These are phyloP conservation scores for Echinosophora koreensis DNA, from an alignment of 306 rosid species.

Conservation along the genomic window DNA sequence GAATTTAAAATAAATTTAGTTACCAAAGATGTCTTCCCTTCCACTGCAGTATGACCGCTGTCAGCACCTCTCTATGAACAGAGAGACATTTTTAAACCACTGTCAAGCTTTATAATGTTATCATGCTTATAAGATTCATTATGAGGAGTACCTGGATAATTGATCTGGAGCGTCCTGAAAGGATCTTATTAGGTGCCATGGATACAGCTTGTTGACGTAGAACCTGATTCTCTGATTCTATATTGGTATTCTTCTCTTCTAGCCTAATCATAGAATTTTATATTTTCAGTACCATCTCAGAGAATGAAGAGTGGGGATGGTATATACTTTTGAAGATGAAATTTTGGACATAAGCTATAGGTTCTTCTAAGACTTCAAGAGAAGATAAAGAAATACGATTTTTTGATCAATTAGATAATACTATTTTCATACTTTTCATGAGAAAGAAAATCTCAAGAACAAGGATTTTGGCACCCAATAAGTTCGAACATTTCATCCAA, in stretches of 20 bases:
- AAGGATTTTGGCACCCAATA: slow-evolving; percentile 22
- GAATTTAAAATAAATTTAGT: slow-evolving; percentile 45
- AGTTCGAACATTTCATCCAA: slow-evolving; percentile 35
- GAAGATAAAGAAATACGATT: slow-evolving; percentile 29
- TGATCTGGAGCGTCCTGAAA: slow-evolving; percentile 81
- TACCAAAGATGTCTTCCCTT: slow-evolving; percentile 71
- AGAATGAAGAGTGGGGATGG: slow-evolving; percentile 32
- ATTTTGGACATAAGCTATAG: slow-evolving; percentile 30
- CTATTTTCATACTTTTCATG: slow-evolving; percentile 18
- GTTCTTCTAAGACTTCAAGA: slow-evolving; percentile 8
- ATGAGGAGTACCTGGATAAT: slow-evolving; percentile 67
- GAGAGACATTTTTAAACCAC: slow-evolving; percentile 42
- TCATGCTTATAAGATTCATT: slow-evolving; percentile 29
- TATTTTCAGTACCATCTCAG: slow-evolving; percentile 46
- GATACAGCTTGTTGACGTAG: slow-evolving; percentile 86
- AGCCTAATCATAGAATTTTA: slow-evolving; percentile 60
- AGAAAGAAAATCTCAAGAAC: slow-evolving; percentile 34
- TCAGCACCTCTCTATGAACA: slow-evolving; percentile 75
- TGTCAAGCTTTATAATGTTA: slow-evolving; percentile 35
- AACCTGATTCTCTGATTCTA: slow-evolving; percentile 85
- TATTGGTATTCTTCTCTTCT: slow-evolving; percentile 78
- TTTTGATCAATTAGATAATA: slow-evolving; percentile 26
- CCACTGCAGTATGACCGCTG: slow-evolving; percentile 66
- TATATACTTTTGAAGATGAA: slow-evolving; percentile 35
- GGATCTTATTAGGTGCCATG: slow-evolving; percentile 83